phyloP scores from a whole-genome alignment of 1,284 basidiomycete species.

The Quambalaria eucalypti region DNA sequence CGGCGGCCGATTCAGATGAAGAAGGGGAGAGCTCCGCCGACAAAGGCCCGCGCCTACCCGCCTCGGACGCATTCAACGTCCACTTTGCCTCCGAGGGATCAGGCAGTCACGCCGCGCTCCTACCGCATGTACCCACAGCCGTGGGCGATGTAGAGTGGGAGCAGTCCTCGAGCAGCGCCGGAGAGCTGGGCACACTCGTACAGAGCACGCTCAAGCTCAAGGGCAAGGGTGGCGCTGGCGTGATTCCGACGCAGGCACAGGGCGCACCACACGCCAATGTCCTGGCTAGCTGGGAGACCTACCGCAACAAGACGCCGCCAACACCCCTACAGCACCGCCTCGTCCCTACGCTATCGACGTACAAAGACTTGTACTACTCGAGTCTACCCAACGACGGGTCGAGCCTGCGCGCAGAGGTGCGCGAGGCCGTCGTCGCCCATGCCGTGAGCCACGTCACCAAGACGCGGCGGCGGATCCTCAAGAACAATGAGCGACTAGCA shows the following conservation, averaged over 20 bases:
- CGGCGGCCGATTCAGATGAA: constrained; percentile 8
- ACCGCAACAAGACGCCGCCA: constrained; percentile 10
- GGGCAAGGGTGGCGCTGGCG: neutral
- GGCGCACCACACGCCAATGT: constrained; percentile 28
- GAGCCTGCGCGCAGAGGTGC: constrained; percentile 13
- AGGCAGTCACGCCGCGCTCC: constrained; percentile 12
- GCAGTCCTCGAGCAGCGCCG: neutral
- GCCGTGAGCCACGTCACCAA: constrained; percentile 51
- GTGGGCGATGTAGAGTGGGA: constrained; percentile 5
- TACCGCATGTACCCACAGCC: neutral
- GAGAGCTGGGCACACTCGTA: neutral
- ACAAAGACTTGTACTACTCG: constrained; percentile 32
- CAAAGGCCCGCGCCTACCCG: neutral
- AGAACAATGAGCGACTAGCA: constrained; percentile 79
- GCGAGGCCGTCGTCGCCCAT: constrained; percentile 27
- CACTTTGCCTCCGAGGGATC: constrained; percentile 26
- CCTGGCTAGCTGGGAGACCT: constrained; percentile 8
- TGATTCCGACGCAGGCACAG: neutral
- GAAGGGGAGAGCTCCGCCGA: neutral
- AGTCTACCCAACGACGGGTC: no score
- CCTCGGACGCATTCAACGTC: constrained; percentile 19
- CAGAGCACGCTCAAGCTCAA: neutral
- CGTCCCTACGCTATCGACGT: constrained; percentile 19
- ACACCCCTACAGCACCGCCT: constrained; percentile 6
- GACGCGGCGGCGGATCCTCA: constrained; percentile 82